phyloP scores from a whole-genome alignment of 805 yeast genomes.

The Nakazawaea populi region DNA sequence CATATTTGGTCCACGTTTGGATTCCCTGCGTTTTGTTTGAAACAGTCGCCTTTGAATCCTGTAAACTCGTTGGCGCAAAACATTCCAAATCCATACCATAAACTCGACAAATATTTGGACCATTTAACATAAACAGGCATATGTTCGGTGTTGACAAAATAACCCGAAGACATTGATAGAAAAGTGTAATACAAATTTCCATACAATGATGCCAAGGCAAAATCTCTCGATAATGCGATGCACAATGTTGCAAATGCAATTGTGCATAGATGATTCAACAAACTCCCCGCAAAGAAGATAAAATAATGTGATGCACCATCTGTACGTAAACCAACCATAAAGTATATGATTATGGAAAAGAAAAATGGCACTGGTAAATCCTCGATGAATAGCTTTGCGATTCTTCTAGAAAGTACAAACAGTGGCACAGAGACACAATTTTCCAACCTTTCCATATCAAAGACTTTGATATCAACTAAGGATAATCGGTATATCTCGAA shows the following conservation, averaged over 20 bases:
- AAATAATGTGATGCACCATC: conserved; percentile 46
- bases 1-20: conserved; percentile 29
- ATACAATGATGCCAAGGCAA: conserved; percentile 54
- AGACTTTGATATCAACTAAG: conserved; percentile 44
- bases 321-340: conserved; percentile 67
- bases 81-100: conserved; percentile 78
- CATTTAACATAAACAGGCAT: conserved; percentile 86
- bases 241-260: conserved; percentile 47
- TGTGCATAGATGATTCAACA: conserved; percentile 52
- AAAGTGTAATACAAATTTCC: conserved; percentile 61
- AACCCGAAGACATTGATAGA: conserved; percentile 77
- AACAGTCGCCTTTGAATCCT: conserved; percentile 54
- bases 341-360: conserved; percentile 59
- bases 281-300: conserved; percentile 50
- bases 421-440: conserved; percentile 62
- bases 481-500: conserved; percentile 58
- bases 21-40: conserved; percentile 25
- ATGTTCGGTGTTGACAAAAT: conserved; percentile 62
- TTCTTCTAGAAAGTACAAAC: conserved; percentile 57
- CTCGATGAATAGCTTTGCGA: conserved; percentile 62
- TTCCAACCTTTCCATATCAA: conserved; percentile 68
- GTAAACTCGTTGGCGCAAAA: conserved; percentile 60
- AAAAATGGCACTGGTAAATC: conserved; percentile 59
- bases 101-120: conserved; percentile 70
- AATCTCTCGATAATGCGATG: conserved; percentile 55